A percentile compares a stretch with the other conserved stretches of the same genome.
phyloP scores from a whole-genome alignment of 2,329 filamentous ascomycete species.

The Ophiostoma tasmaniense region DNA sequence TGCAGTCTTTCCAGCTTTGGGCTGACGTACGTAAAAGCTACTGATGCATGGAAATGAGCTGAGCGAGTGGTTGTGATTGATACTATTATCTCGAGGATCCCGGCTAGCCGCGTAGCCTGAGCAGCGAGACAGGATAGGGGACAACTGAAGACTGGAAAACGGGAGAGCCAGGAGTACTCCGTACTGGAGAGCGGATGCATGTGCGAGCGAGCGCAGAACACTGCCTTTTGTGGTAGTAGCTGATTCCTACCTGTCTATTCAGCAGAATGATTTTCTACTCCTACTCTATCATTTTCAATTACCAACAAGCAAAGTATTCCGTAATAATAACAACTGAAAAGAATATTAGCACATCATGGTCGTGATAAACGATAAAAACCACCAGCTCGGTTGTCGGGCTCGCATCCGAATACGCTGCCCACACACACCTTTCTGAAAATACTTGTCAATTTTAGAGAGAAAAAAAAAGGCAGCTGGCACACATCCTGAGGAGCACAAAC shows the following conservation, averaged over 20 bases:
- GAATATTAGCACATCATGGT: no score
- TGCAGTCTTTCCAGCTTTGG: neutral
- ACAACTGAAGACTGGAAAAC: neutral
- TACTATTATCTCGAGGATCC: neutral
- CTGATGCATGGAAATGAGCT: neutral
- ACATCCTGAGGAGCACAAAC: neutral
- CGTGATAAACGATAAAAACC: neutral
- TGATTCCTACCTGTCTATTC: neutral
- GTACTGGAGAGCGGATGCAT: neutral
- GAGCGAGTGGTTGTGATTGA: neutral
- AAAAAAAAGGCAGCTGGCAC: neutral
- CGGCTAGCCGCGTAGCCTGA: neutral
- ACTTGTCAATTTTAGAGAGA: neutral
- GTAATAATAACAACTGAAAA: neutral
- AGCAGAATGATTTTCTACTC: no score
- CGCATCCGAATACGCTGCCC: neutral
- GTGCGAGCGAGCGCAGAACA: constrained; percentile 6
- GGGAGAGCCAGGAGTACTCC: neutral
- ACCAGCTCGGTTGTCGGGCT: neutral
- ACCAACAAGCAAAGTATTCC: neutral
- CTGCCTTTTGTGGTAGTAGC: constrained; percentile 2
- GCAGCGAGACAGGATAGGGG: neutral
- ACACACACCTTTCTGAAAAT: neutral
- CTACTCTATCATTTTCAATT: neutral
- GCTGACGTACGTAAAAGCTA: neutral